Evolutionary conservation across 2,329 filamentous ascomycete genomes (phyloP), one percentile per base, ranked within the genome.

Genomic region (Cercospora janseana): DNA sequence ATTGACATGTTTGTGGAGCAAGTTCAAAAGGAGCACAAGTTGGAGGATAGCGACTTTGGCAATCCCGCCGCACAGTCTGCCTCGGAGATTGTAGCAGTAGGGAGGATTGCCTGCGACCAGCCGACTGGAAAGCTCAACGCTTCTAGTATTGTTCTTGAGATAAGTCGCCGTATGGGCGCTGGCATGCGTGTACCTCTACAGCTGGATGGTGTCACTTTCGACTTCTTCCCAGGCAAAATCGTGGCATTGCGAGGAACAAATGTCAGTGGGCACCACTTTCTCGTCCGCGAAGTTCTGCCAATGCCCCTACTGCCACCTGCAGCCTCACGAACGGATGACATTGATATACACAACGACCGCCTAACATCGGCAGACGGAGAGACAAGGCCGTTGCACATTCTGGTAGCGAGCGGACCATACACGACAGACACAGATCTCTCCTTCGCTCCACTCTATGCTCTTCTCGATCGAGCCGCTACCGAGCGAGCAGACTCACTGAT

Each of bases 171-270:
- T 23, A 88, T 83, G 60, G 93, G 93, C 27, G 88, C 86, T 57
- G 93, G 91, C 4, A 74, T 88, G 50, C 81, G 93, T 51, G 81
- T 96, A 23, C 87, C 89, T 4, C 70, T 98, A 13, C 88, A 88
- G 57, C 74, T 96, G 50, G 80, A 86, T 53, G 79, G 79, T 2
- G 68, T 95, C 1, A 72, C 76, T 57, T 93, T 86, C 70, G 86
- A 88, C 65, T 88, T 97, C 73, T 97, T 97, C 66, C 93, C 92
- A 0, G 93, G 93, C 4, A 91, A 97, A 66, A 89, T 97, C 45
- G 88, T 95, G 23, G 93, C 92, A 5, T 71, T 97, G 21, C 80
- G 80, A 54, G 93, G 93, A 6, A 89, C 83, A 60, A 98, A 98
- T 66, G 83, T 89, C 15, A 89, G 88, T 0, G 92, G 92, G 0